A percentile compares a stretch with the other conserved stretches of the same genome.
Conservation (phyloP, 768 basidiomycete genomes). For the Tubosaeta brunneosetosa region DNA sequence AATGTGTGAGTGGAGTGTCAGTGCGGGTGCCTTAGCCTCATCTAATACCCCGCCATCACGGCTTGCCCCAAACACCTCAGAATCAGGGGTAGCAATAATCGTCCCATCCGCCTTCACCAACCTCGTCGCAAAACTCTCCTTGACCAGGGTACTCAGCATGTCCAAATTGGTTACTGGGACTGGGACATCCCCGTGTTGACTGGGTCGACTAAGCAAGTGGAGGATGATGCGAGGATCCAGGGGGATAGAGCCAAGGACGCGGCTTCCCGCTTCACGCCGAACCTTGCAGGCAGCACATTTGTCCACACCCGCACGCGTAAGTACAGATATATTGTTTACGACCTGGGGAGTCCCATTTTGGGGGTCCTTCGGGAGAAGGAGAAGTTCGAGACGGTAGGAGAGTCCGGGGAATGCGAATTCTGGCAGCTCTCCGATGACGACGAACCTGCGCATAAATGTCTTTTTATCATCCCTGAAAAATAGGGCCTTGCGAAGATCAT, state of each 20-base stretch:
- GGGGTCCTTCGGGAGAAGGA: conserved; percentile 4
- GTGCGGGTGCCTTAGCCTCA: neutral
- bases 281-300: conserved; percentile 10
- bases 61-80: neutral
- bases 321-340: conserved; percentile 14
- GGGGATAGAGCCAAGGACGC: conserved; percentile 14
- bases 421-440: conserved; percentile 3
- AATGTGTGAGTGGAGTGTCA: conserved; percentile 12
- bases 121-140: neutral
- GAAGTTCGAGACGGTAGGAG: conserved; percentile 20
- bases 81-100: conserved; percentile 3
- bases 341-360: neutral
- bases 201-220: conserved; percentile 8
- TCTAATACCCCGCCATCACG: neutral
- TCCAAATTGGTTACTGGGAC: neutral
- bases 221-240: conserved; percentile 13
- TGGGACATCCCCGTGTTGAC: neutral
- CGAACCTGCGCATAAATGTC: conserved; percentile 14
- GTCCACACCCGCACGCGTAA: conserved; percentile 5
- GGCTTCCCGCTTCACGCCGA: conserved; percentile 7
- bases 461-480: too few relatives aligned
- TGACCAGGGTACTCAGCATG: neutral
- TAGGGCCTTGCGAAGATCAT: neutral
- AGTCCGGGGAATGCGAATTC: conserved; percentile 17
- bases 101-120: conserved; percentile 9